Evolutionary conservation across 768 basidiomycete species (phyloP).

Genomic region (Kwoniella pini): DNA sequence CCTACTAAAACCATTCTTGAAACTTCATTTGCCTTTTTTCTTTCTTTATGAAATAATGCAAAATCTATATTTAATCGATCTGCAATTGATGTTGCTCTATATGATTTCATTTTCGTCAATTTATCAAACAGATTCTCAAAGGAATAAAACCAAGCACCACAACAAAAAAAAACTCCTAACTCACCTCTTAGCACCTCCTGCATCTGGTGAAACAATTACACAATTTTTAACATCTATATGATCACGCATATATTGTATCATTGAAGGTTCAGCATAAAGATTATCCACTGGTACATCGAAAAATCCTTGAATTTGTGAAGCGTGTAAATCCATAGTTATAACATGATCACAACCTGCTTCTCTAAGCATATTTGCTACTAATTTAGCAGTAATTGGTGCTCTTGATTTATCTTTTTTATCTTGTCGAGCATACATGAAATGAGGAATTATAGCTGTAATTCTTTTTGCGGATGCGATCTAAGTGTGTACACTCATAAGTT

Average conservation of each 20-base stretch:
- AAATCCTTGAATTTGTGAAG: constrained; percentile 97
- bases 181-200: constrained; percentile 96
- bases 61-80: constrained; percentile 95
- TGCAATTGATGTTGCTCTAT: constrained; percentile 87
- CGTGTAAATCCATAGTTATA: constrained; percentile 99
- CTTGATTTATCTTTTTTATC: constrained; percentile 97
- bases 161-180: constrained; percentile 51
- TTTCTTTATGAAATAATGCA: constrained; percentile 89
- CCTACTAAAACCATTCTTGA: constrained; percentile 79
- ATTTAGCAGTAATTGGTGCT: constrained; percentile 96
- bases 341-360: constrained; percentile 98
- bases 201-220: constrained; percentile 95
- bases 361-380: constrained; percentile 96
- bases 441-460: constrained; percentile 96
- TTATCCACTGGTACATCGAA: constrained; percentile 99
- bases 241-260: constrained; percentile 88
- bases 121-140: too few species aligned
- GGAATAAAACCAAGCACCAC: too few species aligned
- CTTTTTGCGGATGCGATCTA: constrained; percentile 84
- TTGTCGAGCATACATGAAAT: constrained; percentile 94
- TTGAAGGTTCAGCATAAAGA: constrained; percentile 90
- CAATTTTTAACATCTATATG: constrained; percentile 83
- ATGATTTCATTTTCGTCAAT: too few species aligned
- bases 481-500: too few species aligned
- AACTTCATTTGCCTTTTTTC: constrained; percentile 64